Evolutionary conservation across 495 filamentous ascomycete species (phyloP), one percentile per base, ranked within the genome.

Genomic region (Cladorrhinum samala): DNA sequence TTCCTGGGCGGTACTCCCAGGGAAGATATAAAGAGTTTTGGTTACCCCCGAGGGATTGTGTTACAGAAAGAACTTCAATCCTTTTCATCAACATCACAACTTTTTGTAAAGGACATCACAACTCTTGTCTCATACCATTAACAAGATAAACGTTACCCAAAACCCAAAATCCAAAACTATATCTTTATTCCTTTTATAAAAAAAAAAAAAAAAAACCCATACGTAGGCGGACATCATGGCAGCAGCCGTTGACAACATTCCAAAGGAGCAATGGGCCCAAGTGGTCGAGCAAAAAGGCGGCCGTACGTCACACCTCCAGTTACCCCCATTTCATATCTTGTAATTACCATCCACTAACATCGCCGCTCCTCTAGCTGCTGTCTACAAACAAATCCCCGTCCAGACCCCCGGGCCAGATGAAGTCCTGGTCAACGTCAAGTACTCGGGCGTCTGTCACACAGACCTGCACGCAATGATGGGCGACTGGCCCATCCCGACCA

Each of bases 371-470:
- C 36, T 42, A 80, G 77, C 85, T 9, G 74, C 84, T 49, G 67
- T 83, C 46, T 91, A 86, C 81, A 94, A 95, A 70, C 77, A 88
- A 68, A 90, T 95, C 63, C 81, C 83, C 56, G 89, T 94, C 44
- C 77, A 78, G 46, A 79, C 81, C 61, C 91, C 91, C 3, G 86
- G 83, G 3, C 83, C 91, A 2, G 89, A 94, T 72, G 86, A 96
- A 69, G 86, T 96, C 57, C 81, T 95, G 37, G 73, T 96, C 68
- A 89, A 94, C 72, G 84, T 96, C 75, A 88, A 88, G 68, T 96
- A 85, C 79, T 86, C 88, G 6, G 91, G 91, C 65, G 91, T 96
- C 53, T 95, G 91, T 77, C 90, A 95, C 75, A 95, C 91, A 0
- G 87, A 90, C 64, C 72, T 89, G 19, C 87, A 93, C 73, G 89